Base-by-base conservation (phyloP, 306 rosid genomes). In the Dalbergia cochinchinensis region DNA sequence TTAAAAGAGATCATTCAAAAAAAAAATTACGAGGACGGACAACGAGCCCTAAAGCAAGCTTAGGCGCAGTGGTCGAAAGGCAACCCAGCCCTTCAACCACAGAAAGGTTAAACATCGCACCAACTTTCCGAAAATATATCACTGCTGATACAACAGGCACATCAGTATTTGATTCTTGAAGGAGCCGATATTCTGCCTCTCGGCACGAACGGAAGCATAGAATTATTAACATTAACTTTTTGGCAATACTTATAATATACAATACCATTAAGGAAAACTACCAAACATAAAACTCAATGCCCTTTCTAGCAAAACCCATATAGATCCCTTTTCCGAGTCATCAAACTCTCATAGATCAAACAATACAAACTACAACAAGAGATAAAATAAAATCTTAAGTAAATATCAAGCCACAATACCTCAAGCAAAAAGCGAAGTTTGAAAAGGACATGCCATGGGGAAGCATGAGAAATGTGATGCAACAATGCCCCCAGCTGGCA, bases 291-390 rank as follows among this genome's bases (percentile, higher is more conserved):
- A 85, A 77, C 73, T 64, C 80, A 61, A 77, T 39, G 74, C 77
- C 74, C 79, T 71, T 63, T 58, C 87, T 78, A 78, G 83, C 82
- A 81, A 66, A 73, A 75, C 86, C 67, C 71, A 72, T 14, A 60
- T 58, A 65, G 66, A 59, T 45, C 73, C 76, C 76, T 66, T 74
- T 31, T 37, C 11, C 3, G 53, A 70, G 85, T 71, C 85, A 67
- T 71, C 39, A 76, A 78, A 81, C 77, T 70, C 77, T 54, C 75
- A 9, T 62, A 61, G 65, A 74, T 75, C 78, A 73, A 73, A 60
- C 65, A 76, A 81, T 68, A 82, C 83, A 88, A 80, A 75, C 76
- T 84, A 88, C 90, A 83, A 82, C 85, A 87, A 73, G 72, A 75
- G 64, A 51, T 51, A 70, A 75, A 59, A 51, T 51, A 70, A 80